Conservation (phyloP, 495 filamentous ascomycete species). For the Cetradonia linearis region DNA sequence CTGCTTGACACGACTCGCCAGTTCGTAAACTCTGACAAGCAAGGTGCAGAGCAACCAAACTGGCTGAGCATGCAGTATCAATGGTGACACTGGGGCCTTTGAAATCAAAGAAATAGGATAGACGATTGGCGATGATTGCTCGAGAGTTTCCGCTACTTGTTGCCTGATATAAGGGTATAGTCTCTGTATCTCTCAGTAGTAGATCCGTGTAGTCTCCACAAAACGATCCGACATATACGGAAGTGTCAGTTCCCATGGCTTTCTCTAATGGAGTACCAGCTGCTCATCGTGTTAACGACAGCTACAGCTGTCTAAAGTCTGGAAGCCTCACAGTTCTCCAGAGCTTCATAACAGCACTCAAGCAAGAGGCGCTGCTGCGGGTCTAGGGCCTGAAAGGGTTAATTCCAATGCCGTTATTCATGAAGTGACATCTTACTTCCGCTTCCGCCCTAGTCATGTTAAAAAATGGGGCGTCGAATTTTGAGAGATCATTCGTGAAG, state of each 20-base stretch:
- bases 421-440: neutral
- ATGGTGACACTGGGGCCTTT: constrained; percentile 22
- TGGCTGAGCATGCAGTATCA: constrained; percentile 38
- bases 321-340: neutral
- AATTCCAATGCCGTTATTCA: neutral
- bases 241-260: no score
- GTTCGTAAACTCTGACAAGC: constrained; percentile 39
- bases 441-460: constrained; percentile 40
- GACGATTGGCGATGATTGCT: constrained; percentile 22
- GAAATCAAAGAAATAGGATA: constrained; percentile 27
- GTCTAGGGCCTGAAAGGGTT: neutral
- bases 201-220: neutral
- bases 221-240: no score
- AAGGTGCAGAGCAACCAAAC: constrained; percentile 42
- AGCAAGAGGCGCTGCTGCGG: neutral
- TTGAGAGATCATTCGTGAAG: constrained; percentile 28
- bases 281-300: no score
- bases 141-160: constrained; percentile 31
- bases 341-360: neutral
- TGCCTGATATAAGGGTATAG: constrained; percentile 18
- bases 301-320: no score
- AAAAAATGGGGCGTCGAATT: constrained; percentile 43
- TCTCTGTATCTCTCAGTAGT: constrained; percentile 7
- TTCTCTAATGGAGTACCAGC: no score
- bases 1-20: constrained; percentile 36